phyloP scores from a whole-genome alignment of 495 filamentous ascomycete genomes.

The Aspergillus baeticus region DNA sequence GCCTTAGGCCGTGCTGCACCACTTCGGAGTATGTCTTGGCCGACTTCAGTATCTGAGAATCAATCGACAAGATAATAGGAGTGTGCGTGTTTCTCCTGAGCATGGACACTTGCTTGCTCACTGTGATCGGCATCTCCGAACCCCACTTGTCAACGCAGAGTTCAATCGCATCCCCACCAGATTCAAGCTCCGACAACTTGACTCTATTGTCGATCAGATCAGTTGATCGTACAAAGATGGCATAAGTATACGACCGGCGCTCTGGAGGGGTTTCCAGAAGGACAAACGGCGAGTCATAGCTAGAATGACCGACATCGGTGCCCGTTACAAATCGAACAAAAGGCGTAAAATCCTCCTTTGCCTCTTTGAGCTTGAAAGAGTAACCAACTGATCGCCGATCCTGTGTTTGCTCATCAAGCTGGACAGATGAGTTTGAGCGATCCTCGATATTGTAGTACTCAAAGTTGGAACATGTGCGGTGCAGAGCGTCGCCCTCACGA shows the following conservation, averaged over 20 bases:
- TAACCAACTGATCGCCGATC: constrained; percentile 51
- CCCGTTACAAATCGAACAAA: constrained; percentile 68
- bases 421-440: constrained; percentile 24
- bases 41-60: constrained; percentile 46
- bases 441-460: constrained; percentile 76
- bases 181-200: constrained; percentile 63
- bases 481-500: constrained; percentile 50
- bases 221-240: constrained; percentile 62
- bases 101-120: constrained; percentile 45
- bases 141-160: constrained; percentile 65
- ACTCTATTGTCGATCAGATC: constrained; percentile 52
- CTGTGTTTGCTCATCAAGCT: constrained; percentile 30
- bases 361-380: constrained; percentile 69
- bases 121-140: constrained; percentile 40
- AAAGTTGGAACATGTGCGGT: constrained; percentile 70
- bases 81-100: constrained; percentile 57
- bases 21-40: constrained; percentile 38
- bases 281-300: constrained; percentile 70
- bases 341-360: constrained; percentile 70
- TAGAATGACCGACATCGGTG: constrained; percentile 49
- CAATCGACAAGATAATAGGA: constrained; percentile 69
- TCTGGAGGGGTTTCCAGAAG: constrained; percentile 67
- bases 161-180: constrained; percentile 70
- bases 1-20: constrained; percentile 64
- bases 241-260: constrained; percentile 63